Percentiles rank a stretch among this genome's conserved stretches.
Evolutionary conservation across 1,139 yeast genomes (phyloP).

Genomic region (Saccharomyces pastorianus): DNA sequence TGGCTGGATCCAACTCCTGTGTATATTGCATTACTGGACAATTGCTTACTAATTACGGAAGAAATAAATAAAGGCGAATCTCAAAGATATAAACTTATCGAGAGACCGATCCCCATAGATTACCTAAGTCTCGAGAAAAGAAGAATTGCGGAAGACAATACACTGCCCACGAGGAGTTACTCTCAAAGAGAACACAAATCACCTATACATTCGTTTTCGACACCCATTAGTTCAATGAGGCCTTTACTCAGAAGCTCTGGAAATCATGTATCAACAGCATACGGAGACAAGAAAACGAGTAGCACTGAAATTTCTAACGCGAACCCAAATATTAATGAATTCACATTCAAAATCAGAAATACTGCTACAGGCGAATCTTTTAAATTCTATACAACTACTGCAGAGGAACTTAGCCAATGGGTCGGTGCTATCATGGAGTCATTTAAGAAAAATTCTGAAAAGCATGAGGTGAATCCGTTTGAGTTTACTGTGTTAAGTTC

Average conservation of each 20-base stretch:
- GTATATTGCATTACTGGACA: slow-evolving; percentile 62
- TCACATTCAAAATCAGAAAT: slow-evolving; percentile 43
- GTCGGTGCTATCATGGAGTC: slow-evolving; percentile 46
- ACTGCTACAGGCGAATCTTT: slow-evolving; percentile 45
- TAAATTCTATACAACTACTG: slow-evolving; percentile 49
- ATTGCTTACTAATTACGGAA: slow-evolving; percentile 64
- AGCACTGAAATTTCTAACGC: slow-evolving; percentile 12
- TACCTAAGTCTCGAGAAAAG: slow-evolving; percentile 45
- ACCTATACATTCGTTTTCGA: slow-evolving; percentile 20
- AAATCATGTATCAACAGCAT: slow-evolving; percentile 13
- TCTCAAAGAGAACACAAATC: slow-evolving; percentile 8
- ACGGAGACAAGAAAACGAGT: slow-evolving; percentile 4
- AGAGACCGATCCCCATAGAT: slow-evolving; percentile 55
- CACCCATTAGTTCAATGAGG: slow-evolving; percentile 16
- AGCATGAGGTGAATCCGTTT: slow-evolving; percentile 49
- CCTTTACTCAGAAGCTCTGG: slow-evolving; percentile 19
- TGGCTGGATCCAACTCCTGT: slow-evolving; percentile 44
- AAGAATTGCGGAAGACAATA: slow-evolving; percentile 3
- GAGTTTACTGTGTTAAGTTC: slow-evolving; percentile 47
- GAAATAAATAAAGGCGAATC: slow-evolving; percentile 16
- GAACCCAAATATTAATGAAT: slow-evolving; percentile 18
- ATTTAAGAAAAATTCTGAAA: slow-evolving; percentile 44
- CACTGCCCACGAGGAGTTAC: slow-evolving; percentile 5
- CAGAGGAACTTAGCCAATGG: slow-evolving; percentile 59
- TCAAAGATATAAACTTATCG: slow-evolving; percentile 39